Evolutionary conservation across 2,329 filamentous ascomycete genomes (phyloP), one percentile per base, ranked within the genome.

Genomic region (Penicillium psychrosexuale): DNA sequence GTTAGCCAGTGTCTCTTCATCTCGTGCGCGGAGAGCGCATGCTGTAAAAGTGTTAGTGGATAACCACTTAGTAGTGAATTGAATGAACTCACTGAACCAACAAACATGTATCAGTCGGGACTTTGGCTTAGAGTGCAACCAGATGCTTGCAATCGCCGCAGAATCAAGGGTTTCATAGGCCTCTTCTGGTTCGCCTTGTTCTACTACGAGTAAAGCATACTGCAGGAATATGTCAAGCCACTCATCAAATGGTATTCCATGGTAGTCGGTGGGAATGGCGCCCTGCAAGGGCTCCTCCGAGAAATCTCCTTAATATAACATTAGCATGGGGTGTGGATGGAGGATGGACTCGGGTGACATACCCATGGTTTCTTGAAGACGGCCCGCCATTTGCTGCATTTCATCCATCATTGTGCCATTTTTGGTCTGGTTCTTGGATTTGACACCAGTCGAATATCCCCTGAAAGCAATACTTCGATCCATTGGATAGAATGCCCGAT

Each of bases 221-320:
- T 94, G 89, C 34, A 95, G 82, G 69, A 99, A 96, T 0, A 96
- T 81, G 62, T 95, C 89, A 3, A 97, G 82, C 94, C 94, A 99
- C 44, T 85, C 82, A 55, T 86, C 80, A 67, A 97, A 96, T 0
- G 85, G 78, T 44, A 97, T 89, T 8, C 88, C 89, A 61, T 90
- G 87, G 67, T 91, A 92, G 56, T 81, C 78, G 44, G 72, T 72
- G 2, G 82, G 82, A 36, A 80, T 70, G 15, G 66, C 68, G 12
- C 66, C 66, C 22, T 66, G 64, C 5, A 67, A 49, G 19, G 61
- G 59, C 37, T 70, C 69, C 6, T 69, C 66, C 12, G 60, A 8
- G 9, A 61, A 48, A 15, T 53, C 61, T 11, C 65, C 67, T 69
- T 36, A 5, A 27, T 19, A 22, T 5, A 11, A n/a, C 19, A 50